Evolutionary conservation across 805 yeast genomes (phyloP).

Genomic region (Sugiyamaella boreocaroliniensis): DNA sequence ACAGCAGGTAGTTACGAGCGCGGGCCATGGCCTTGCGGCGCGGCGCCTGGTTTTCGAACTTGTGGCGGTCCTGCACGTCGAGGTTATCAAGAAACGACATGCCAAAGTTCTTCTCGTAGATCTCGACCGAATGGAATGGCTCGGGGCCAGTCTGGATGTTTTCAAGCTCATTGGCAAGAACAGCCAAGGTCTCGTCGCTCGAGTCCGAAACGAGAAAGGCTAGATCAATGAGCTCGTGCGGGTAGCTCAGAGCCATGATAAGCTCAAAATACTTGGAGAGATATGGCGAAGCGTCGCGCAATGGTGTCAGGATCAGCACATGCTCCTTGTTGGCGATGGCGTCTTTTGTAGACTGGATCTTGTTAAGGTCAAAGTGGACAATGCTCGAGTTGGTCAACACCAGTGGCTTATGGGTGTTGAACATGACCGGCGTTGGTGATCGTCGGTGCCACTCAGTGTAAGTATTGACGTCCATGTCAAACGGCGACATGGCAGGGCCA

Average conservation of each 20-base stretch:
- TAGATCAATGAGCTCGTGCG: slow-evolving; percentile 65
- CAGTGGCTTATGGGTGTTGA: slow-evolving; percentile 15
- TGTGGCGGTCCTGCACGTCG: slow-evolving; percentile 77
- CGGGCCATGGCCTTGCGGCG: slow-evolving; percentile 81
- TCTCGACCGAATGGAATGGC: slow-evolving; percentile 69
- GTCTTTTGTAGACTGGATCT: slow-evolving; percentile 16
- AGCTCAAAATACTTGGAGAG: slow-evolving; percentile 79
- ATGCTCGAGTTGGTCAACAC: slow-evolving; percentile 9
- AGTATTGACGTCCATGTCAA: slow-evolving; percentile 19
- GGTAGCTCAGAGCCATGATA: slow-evolving; percentile 79
- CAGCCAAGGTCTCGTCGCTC: slow-evolving; percentile 61
- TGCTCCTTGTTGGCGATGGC: slow-evolving; percentile 42
- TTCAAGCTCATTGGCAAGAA: slow-evolving; percentile 67
- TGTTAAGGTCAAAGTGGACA: slow-evolving; percentile 14
- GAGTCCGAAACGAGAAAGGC: slow-evolving; percentile 79
- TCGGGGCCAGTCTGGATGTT: slow-evolving; percentile 55
- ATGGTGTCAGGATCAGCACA: slow-evolving; percentile 64
- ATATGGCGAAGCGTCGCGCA: slow-evolving; percentile 73
- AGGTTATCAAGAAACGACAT: slow-evolving; percentile 61
- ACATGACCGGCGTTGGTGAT: slow-evolving; percentile 18
- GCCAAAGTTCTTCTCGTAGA: slow-evolving; percentile 88
- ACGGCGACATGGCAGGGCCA: slow-evolving; percentile 24
- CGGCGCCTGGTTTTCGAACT: slow-evolving; percentile 86
- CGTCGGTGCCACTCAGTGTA: slow-evolving; percentile 20
- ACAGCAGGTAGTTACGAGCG: slow-evolving; percentile 78